Conservation (phyloP, 805 yeast species). For the Sugiyamaella chiloensis region DNA sequence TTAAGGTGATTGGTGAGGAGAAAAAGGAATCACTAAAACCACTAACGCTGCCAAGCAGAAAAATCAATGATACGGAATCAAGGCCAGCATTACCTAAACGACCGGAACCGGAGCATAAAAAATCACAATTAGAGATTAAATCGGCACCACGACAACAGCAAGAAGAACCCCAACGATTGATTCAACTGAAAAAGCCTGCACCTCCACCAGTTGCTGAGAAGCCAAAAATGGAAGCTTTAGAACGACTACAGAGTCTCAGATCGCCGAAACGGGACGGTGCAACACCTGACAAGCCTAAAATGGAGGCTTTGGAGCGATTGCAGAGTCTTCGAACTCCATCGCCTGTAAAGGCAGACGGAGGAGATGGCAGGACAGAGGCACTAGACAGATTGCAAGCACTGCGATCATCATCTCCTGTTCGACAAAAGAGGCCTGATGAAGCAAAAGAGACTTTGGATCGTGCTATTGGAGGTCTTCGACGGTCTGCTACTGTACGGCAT, state of each 20-base stretch:
- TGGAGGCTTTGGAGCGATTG: conserved; percentile 15
- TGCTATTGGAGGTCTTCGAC: conserved; percentile 21
- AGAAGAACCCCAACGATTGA: not conserved
- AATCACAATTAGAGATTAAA: not conserved
- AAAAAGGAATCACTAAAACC: no score
- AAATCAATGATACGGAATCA: no score
- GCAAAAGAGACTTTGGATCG: conserved; percentile 20
- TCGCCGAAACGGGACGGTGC: conserved; percentile 19
- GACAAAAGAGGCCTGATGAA: conserved; percentile 15
- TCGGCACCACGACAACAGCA: not conserved
- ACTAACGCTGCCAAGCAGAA: no score
- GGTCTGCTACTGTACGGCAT: conserved; percentile 22
- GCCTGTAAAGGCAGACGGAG: conserved; percentile 17
- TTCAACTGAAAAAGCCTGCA: conserved; percentile 5
- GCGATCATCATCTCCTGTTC: conserved; percentile 20
- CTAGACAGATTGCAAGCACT: conserved; percentile 15
- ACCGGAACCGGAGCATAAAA: not conserved
- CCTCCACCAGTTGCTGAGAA: conserved; percentile 13
- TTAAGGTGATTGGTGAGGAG: not conserved
- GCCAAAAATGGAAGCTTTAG: conserved; percentile 9
- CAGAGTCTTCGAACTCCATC: conserved; percentile 19
- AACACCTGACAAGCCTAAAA: conserved; percentile 13
- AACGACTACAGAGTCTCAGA: conserved; percentile 18
- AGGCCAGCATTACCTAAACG: not conserved
- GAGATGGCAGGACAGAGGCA: conserved; percentile 23